Conservation (phyloP, 345 rosid species). For the Camelina hispida region DNA sequence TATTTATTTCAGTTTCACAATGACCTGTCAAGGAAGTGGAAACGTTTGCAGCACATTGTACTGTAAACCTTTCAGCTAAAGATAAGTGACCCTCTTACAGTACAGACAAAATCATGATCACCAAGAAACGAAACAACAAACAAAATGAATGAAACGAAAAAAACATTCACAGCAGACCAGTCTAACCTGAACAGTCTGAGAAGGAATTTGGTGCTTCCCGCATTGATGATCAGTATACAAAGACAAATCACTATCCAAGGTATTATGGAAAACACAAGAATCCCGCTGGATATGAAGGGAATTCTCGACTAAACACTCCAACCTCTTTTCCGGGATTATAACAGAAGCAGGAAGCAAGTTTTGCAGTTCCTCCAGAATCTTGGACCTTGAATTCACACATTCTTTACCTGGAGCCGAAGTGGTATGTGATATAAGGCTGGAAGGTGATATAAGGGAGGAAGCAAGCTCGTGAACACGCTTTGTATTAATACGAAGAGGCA, state of each 20-base stretch:
- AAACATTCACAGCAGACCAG: conserved; percentile 23
- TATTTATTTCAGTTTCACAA: conserved; percentile 13
- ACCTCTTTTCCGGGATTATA: conserved; percentile 65
- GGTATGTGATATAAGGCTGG: conserved; percentile 31
- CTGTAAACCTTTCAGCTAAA: conserved; percentile 18
- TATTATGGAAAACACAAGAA: conserved; percentile 69
- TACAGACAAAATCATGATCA: conserved; percentile 15
- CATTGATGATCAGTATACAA: conserved; percentile 71
- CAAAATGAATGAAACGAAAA: conserved; percentile 20
- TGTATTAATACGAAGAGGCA: conserved; percentile 58
- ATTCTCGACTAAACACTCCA: conserved; percentile 73
- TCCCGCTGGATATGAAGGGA: conserved; percentile 65
- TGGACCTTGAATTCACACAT: conserved; percentile 50
- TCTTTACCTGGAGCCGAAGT: conserved; percentile 43
- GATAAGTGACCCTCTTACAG: conserved; percentile 22
- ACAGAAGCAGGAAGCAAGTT: conserved; percentile 69
- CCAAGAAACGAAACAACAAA: conserved; percentile 25
- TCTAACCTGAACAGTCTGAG: conserved; percentile 70
- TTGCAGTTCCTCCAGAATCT: conserved; percentile 61
- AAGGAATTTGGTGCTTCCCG: conserved; percentile 69
- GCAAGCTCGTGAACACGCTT: conserved; percentile 65
- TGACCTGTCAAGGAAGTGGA: conserved; percentile 13
- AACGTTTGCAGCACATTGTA: conserved; percentile 14
- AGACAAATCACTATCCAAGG: conserved; percentile 62
- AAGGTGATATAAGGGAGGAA: conserved; percentile 52